phyloP scores from a whole-genome alignment of 371 early-diverging fungal species.

The Coemansia sp. region DNA sequence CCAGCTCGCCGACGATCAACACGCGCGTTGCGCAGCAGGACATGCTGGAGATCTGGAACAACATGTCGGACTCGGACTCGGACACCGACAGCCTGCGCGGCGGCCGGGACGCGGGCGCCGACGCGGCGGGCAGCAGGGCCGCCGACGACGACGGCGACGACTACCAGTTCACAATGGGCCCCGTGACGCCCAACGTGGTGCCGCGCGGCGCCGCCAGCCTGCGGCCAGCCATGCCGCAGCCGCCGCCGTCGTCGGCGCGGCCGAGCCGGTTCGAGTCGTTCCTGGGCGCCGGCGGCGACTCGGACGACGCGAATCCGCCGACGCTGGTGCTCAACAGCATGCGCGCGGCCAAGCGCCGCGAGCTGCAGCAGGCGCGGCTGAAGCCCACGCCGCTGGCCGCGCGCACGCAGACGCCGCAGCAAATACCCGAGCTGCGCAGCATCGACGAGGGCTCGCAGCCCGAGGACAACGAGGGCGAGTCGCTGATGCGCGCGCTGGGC shows the following conservation, averaged over 20 bases:
- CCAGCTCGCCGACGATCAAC: slow-evolving; percentile 64
- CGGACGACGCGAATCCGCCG: slow-evolving; percentile 29
- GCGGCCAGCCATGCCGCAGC: too few relatives aligned
- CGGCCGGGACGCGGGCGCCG: not conserved
- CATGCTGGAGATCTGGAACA: slow-evolving; percentile 62
- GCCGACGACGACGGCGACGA: slow-evolving; percentile 33
- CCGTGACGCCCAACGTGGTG: slow-evolving; percentile 43
- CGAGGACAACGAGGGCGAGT: slow-evolving; percentile 17
- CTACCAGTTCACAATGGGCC: slow-evolving; percentile 55
- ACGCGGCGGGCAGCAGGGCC: not conserved
- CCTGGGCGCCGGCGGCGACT: not conserved
- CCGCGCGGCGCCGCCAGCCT: slow-evolving; percentile 8
- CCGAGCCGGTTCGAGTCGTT: slow-evolving; percentile 10
- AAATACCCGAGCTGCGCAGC: not conserved
- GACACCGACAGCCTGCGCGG: slow-evolving; percentile 30
- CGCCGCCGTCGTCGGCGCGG: slow-evolving; percentile 18
- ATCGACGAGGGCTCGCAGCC: slow-evolving; percentile 22
- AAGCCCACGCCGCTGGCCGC: slow-evolving; percentile 35
- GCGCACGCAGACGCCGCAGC: slow-evolving; percentile 14
- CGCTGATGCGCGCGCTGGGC: slow-evolving; percentile 10
- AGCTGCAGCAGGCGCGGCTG: slow-evolving; percentile 3
- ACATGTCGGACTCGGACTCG: slow-evolving; percentile 24
- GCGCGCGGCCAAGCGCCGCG: slow-evolving; percentile 15
- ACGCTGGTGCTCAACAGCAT: slow-evolving; percentile 36
- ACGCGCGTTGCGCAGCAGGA: slow-evolving; percentile 64